Conservation (phyloP, 2,329 filamentous ascomycete species). For the Lithohypha guttulata region DNA sequence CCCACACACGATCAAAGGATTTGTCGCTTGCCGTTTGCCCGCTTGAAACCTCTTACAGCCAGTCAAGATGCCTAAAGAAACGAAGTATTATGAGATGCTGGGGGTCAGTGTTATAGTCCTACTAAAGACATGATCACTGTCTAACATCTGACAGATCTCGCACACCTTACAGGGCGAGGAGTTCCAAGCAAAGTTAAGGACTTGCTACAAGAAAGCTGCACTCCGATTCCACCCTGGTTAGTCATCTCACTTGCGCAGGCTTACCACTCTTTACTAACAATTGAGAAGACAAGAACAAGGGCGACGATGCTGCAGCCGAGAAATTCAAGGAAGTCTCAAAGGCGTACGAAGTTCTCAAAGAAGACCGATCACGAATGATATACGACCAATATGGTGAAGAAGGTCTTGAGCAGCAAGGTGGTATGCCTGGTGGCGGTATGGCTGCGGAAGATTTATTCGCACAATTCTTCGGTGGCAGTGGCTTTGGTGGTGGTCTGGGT, state of each 20-base stretch:
- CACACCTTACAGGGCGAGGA: conserved; percentile 46
- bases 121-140: conserved; percentile 9
- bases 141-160: conserved; percentile 49
- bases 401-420: conserved; percentile 77
- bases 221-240: conserved; percentile 82
- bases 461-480: conserved; percentile 79
- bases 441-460: conserved; percentile 92
- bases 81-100: conserved; percentile 38
- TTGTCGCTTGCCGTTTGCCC: no score
- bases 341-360: conserved; percentile 90
- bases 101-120: conserved; percentile 29
- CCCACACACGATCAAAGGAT: no score
- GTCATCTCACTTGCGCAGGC: conserved; percentile 29
- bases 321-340: conserved; percentile 98
- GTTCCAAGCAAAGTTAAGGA: conserved; percentile 79
- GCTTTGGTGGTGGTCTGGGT: conserved; percentile 58
- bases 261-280: conserved; percentile 10
- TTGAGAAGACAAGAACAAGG: conserved; percentile 76
- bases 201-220: conserved; percentile 85
- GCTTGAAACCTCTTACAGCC: no score
- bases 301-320: conserved; percentile 84
- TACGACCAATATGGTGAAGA: conserved; percentile 99
- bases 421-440: conserved; percentile 73
- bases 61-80: conserved; percentile 46
- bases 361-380: conserved; percentile 77